phyloP scores from a whole-genome alignment of 2,329 filamentous ascomycete genomes.

The Exophiala calicioides region DNA sequence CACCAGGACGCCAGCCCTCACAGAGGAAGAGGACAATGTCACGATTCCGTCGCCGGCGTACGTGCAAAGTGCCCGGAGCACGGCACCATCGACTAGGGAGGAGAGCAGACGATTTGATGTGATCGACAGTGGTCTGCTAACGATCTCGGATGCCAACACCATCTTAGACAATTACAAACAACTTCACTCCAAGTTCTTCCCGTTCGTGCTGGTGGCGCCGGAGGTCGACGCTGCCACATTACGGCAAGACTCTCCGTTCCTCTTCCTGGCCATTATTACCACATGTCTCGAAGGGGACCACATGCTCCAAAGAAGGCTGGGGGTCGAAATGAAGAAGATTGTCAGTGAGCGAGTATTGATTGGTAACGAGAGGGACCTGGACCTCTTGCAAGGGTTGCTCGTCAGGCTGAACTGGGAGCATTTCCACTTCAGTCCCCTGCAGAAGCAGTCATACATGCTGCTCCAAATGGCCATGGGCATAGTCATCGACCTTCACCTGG shows the following conservation, averaged over 20 bases:
- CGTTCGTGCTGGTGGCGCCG: conserved; percentile 11
- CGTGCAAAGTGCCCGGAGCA: background rate
- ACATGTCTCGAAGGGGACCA: conserved; percentile 10
- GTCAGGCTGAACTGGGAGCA: conserved; percentile 10
- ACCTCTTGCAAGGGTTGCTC: conserved; percentile 13
- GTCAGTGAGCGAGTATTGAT: conserved; percentile 6
- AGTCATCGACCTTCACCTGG: conserved; percentile 16
- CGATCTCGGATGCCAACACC: background rate
- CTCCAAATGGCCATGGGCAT: conserved; percentile 10
- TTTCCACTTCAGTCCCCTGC: conserved; percentile 12
- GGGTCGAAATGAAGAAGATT: conserved; percentile 4
- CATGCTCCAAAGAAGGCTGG: conserved; percentile 6
- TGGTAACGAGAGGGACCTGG: conserved; percentile 9
- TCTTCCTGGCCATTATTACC: conserved; percentile 11
- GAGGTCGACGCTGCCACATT: conserved; percentile 8
- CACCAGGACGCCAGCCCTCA: background rate
- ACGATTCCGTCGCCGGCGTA: background rate
- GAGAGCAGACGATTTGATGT: conserved; percentile 5
- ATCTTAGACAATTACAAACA: conserved; percentile 5
- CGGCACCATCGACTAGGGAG: background rate
- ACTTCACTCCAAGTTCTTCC: conserved; percentile 9
- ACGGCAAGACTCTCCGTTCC: background rate
- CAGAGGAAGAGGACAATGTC: background rate
- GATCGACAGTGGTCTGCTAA: conserved; percentile 1
- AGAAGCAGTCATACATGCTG: conserved; percentile 13